These are phyloP conservation scores for Apophysomyces sp. DNA, from an alignment of 371 early-diverging fungal genomes.

Conservation along the genomic window DNA sequence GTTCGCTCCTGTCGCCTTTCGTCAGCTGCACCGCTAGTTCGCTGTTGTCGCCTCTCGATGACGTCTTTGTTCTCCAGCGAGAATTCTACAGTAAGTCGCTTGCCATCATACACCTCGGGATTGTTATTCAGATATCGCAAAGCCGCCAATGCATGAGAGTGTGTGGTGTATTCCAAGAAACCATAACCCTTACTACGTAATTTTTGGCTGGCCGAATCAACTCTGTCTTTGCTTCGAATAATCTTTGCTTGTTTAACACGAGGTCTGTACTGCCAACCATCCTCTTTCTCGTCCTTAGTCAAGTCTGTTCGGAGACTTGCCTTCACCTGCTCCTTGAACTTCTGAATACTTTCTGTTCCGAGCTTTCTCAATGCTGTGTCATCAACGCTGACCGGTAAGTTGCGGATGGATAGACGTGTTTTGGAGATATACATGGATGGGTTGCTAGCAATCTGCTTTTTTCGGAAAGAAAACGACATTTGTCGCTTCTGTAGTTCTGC, in stretches of 20 bases:
- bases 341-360: conserved; percentile 62
- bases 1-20: no score
- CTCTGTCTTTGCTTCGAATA: conserved; percentile 72
- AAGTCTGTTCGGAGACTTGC: conserved; percentile 63
- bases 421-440: conserved; percentile 87
- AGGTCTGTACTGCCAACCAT: conserved; percentile 73
- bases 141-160: conserved; percentile 89
- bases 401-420: conserved; percentile 86
- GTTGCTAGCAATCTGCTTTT: conserved; percentile 74
- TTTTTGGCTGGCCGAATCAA: conserved; percentile 68
- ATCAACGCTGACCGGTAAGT: conserved; percentile 72
- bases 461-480: conserved; percentile 76
- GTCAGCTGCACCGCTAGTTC: background rate
- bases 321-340: conserved; percentile 85
- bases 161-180: conserved; percentile 87
- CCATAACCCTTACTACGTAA: conserved; percentile 87
- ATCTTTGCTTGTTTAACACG: conserved; percentile 83
- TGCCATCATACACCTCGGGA: conserved; percentile 64
- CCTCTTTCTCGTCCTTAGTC: conserved; percentile 68
- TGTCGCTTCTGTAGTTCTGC: conserved; percentile 78
- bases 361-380: conserved; percentile 68
- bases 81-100: conserved; percentile 84
- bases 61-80: conserved; percentile 88
- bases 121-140: conserved; percentile 92
- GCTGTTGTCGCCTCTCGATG: conserved; percentile 59